Evolutionary conservation across 2,329 filamentous ascomycete genomes (phyloP).

Genomic region (Cordyceps pruinosa): DNA sequence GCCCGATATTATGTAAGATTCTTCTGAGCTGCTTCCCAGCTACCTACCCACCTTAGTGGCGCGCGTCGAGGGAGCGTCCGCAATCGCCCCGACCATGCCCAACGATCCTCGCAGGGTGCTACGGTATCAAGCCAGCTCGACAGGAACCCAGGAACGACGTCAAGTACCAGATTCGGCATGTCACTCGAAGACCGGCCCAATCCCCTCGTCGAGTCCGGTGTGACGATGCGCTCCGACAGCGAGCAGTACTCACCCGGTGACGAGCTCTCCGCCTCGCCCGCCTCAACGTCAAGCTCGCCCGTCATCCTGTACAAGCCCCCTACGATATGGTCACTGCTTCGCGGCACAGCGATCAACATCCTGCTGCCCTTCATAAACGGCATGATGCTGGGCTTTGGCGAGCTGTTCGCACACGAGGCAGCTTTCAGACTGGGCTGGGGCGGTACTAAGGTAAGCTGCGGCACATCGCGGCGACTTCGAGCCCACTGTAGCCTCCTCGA

Average conservation of each 20-base stretch:
- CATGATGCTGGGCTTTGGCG: conserved; percentile 95
- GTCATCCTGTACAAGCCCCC: conserved; percentile 85
- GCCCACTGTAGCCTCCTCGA: not conserved
- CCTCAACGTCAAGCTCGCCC: conserved; percentile 49
- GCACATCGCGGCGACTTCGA: not conserved
- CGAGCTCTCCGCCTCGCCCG: conserved; percentile 53
- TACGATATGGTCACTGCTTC: conserved; percentile 75
- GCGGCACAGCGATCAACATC: conserved; percentile 93
- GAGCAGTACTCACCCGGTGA: conserved; percentile 70
- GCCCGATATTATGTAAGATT: no score
- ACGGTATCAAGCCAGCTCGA: no score
- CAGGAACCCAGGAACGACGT: no score
- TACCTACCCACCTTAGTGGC: no score
- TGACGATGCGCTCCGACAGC: conserved; percentile 76
- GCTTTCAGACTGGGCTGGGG: conserved; percentile 92
- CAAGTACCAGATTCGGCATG: not conserved
- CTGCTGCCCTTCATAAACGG: conserved; percentile 93
- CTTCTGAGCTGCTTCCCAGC: no score
- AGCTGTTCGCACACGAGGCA: conserved; percentile 92
- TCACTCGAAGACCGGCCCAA: conserved; percentile 29
- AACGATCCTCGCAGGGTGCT: no score
- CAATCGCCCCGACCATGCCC: no score
- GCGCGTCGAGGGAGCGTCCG: no score
- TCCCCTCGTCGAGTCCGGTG: conserved; percentile 62
- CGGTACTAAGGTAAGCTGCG: conserved; percentile 74